Evolutionary conservation across 1,284 basidiomycete genomes (phyloP).

Genomic region (Baeospora myosura): DNA sequence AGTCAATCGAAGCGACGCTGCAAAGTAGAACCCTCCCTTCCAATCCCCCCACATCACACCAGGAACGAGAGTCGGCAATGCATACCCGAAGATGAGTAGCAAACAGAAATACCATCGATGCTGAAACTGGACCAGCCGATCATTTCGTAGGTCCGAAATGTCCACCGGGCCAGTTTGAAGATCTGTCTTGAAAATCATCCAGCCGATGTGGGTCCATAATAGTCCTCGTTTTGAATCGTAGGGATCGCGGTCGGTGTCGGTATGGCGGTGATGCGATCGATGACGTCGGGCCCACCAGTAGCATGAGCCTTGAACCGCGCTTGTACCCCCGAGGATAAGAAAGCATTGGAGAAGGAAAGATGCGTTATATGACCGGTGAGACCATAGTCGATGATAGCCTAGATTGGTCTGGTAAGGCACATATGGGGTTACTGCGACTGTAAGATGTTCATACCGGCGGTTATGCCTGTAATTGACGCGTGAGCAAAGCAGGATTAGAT

Average conservation of each 20-base stretch:
- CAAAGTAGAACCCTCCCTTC: constrained; percentile 70
- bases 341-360: constrained; percentile 60
- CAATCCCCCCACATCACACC: constrained; percentile 73
- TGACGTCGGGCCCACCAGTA: constrained; percentile 83
- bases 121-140: constrained; percentile 70
- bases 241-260: constrained; percentile 81
- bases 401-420: constrained; percentile 24
- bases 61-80: constrained; percentile 62
- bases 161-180: constrained; percentile 75
- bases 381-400: constrained; percentile 80
- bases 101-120: constrained; percentile 66
- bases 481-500: constrained; percentile 12
- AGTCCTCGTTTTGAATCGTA: constrained; percentile 75
- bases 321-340: constrained; percentile 64
- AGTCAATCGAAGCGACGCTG: constrained; percentile 59
- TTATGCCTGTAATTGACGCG: constrained; percentile 38
- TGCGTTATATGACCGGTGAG: constrained; percentile 78
- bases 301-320: constrained; percentile 76
- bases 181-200: constrained; percentile 81
- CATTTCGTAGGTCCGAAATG: constrained; percentile 65
- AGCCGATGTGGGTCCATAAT: constrained; percentile 63
- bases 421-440: not conserved
- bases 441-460: constrained; percentile 42
- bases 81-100: constrained; percentile 57
- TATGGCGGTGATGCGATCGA: constrained; percentile 81